phyloP scores from a whole-genome alignment of 2,329 filamentous ascomycete genomes.

The Oidium heveae region DNA sequence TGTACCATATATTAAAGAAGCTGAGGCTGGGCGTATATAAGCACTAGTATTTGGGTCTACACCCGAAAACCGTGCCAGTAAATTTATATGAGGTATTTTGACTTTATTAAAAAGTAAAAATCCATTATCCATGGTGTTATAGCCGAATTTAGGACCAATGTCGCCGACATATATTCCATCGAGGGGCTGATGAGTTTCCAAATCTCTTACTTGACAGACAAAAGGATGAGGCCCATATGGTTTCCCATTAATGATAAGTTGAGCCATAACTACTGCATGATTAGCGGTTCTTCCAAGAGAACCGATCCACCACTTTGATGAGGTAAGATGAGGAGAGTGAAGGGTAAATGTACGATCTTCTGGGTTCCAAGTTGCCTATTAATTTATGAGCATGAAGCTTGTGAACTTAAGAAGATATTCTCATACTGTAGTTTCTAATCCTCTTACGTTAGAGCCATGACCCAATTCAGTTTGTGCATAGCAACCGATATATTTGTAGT shows the following conservation, averaged over 20 bases:
- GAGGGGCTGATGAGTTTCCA: slow-evolving; percentile 43
- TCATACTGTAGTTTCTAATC: slow-evolving; percentile 16
- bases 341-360: slow-evolving; percentile 51
- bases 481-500: slow-evolving; percentile 51
- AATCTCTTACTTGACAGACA: slow-evolving; percentile 46
- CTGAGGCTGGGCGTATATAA: slow-evolving; percentile 39
- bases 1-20: slow-evolving; percentile 48
- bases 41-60: slow-evolving; percentile 42
- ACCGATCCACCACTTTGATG: slow-evolving; percentile 71
- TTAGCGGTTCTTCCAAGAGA: slow-evolving; percentile 53
- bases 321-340: slow-evolving; percentile 47
- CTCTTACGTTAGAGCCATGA: slow-evolving; percentile 53
- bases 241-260: slow-evolving; percentile 44
- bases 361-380: slow-evolving; percentile 34
- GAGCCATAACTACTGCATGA: slow-evolving; percentile 56
- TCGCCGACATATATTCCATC: slow-evolving; percentile 51
- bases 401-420: neutral
- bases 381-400: neutral
- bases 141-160: slow-evolving; percentile 58
- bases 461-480: slow-evolving; percentile 64
- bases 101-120: slow-evolving; percentile 55
- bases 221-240: slow-evolving; percentile 53
- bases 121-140: slow-evolving; percentile 59
- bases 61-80: slow-evolving; percentile 45
- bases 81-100: slow-evolving; percentile 48